Base-by-base conservation (phyloP, 768 basidiomycete genomes). In the Pleurotus citrinopileatus region DNA sequence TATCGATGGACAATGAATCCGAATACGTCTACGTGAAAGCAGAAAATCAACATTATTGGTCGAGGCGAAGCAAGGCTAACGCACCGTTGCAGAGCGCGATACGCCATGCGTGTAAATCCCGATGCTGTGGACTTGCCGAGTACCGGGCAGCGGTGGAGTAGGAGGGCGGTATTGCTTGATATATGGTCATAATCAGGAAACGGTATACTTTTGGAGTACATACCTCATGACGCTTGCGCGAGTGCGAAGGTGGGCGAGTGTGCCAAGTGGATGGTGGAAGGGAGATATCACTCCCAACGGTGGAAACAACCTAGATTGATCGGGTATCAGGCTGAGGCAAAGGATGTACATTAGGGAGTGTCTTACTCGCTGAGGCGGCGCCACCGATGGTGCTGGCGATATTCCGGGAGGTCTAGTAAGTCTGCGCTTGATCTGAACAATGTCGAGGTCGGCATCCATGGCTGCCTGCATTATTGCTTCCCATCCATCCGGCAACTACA, bases 91-190 rank as follows among this genome's bases (percentile, higher is more conserved):
- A 13, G 26, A 28, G 25, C 45, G 23, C 25, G 45, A 27, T 28
- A 47, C 27, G 12, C 20, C 25, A 26, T 15, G 22, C 26, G 45
- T 25, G 6, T 25, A 29, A 27, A 47, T 9, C 25, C 15, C 23
- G 19, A 20, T 44, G 13, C 15, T 13, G 45, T 50, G 19, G 9
- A 5, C 32, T 20, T 23, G 48, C 20, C 32, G 48, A 17, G 47
- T 55, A 27, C 67, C 26, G 17, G 72, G 74, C 22, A 81, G 65
- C 23, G 82, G 82, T 2, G 82, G 82, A 1, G 82, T 83, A 3
- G 82, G 82, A 40, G 82, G 80, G n/a, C 82, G 75, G 63, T 80
- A 83, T 28, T 71, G 65, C 82, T 82, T 52, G 3, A 45, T 13
- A 61, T 36, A 27, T 37, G 42, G 53, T 48, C 57, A 53, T 47